These are phyloP conservation scores for Persicaria tinctoria DNA, from an alignment of 148 eudicot genomes.

Conservation along the genomic window DNA sequence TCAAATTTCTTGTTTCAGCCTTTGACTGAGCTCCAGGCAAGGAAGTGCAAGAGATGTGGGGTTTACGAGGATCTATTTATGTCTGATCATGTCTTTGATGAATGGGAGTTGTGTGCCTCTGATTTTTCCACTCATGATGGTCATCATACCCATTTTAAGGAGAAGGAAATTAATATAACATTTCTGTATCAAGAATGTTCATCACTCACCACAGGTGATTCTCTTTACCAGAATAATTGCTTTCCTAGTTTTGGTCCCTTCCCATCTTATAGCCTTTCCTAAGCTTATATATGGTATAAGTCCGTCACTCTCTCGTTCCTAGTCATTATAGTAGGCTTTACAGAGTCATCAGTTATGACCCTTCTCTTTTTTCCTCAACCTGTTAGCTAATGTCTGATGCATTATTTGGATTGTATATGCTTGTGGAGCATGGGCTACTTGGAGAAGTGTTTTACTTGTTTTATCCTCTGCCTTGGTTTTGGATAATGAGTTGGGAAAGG, in stretches of 20 bases:
- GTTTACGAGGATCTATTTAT: slow-evolving; percentile 47
- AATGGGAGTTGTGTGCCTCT: slow-evolving; percentile 85
- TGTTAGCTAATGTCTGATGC: neutral
- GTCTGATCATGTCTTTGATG: slow-evolving; percentile 58
- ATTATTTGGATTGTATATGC: neutral
- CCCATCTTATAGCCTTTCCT: neutral
- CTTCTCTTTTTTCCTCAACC: neutral
- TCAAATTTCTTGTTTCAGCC: slow-evolving; percentile 42
- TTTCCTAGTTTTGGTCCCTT: neutral
- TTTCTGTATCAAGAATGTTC: slow-evolving; percentile 51
- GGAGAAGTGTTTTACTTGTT: neutral
- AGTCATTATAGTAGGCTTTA: neutral
- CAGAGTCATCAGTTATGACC: neutral
- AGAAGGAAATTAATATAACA: slow-evolving; percentile 58
- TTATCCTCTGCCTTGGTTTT: neutral
- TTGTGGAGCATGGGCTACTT: neutral
- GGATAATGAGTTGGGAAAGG: neutral
- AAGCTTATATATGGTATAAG: neutral
- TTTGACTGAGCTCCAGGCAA: slow-evolving; percentile 51
- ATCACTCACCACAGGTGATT: slow-evolving; percentile 33
- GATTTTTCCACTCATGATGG: slow-evolving; percentile 52
- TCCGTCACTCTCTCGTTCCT: neutral
- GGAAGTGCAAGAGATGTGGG: slow-evolving; percentile 93
- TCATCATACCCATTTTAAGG: slow-evolving; percentile 39
- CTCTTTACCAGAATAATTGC: neutral